Evolutionary conservation across 257 asterid genomes (phyloP).

Genomic region (Jacaranda mimosifolia): DNA sequence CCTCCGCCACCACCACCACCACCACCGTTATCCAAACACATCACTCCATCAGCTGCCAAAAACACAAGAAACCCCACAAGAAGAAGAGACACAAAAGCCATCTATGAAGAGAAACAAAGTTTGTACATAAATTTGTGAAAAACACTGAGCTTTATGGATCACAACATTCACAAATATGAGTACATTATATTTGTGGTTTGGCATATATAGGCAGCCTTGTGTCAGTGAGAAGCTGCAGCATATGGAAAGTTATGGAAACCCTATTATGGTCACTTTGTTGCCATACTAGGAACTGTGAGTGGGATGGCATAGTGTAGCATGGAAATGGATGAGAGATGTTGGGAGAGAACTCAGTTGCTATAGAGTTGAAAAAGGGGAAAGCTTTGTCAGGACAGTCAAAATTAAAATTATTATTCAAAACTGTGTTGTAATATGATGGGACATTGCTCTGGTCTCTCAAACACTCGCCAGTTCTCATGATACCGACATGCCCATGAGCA

Average conservation of each 20-base stretch:
- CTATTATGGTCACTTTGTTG: conserved; percentile 28
- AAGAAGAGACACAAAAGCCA: conserved; percentile 41
- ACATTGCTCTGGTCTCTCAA: conserved; percentile 40
- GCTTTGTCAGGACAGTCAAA: conserved; percentile 39
- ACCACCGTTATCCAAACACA: not conserved
- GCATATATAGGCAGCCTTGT: conserved; percentile 30
- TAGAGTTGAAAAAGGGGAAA: not conserved
- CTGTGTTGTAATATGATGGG: conserved; percentile 50
- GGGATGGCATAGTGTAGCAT: conserved; percentile 40
- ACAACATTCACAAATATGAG: not conserved
- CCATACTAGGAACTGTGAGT: conserved; percentile 38
- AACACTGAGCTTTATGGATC: not conserved
- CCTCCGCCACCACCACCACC: not conserved
- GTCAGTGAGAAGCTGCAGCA: conserved; percentile 46
- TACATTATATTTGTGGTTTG: not conserved
- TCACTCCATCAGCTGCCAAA: conserved; percentile 25
- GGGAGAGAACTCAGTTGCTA: conserved; percentile 33
- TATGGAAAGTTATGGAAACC: conserved; percentile 46
- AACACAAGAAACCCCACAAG: conserved; percentile 42
- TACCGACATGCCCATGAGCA: conserved; percentile 42
- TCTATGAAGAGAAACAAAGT: conserved; percentile 12
- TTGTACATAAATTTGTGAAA: not conserved
- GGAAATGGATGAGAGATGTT: conserved; percentile 36
- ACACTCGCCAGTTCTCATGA: conserved; percentile 28
- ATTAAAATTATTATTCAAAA: conserved; percentile 14